A percentile compares a stretch with the other conserved stretches of the same genome.
These are phyloP conservation scores for Ustilago sp. DNA, from an alignment of 1,284 basidiomycete genomes.

Conservation along the genomic window DNA sequence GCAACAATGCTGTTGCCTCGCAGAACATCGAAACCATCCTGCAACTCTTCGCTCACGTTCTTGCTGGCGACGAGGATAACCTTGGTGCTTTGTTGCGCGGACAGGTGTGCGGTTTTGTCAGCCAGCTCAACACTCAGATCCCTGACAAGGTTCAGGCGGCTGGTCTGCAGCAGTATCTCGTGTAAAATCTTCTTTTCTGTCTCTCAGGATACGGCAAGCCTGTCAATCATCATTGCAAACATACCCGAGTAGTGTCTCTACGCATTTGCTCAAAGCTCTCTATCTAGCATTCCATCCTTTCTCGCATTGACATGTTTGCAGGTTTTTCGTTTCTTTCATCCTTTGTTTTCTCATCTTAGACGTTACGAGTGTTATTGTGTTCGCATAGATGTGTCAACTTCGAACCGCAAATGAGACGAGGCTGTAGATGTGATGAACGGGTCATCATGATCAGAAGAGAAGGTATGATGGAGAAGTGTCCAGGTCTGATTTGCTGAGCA, in stretches of 20 bases:
- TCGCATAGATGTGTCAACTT: background rate
- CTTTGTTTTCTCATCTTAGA: conserved; percentile 17
- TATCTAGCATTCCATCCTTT: conserved; percentile 14
- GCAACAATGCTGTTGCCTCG: conserved; percentile 77
- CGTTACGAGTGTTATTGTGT: conserved; percentile 37
- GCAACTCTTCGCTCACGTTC: conserved; percentile 83
- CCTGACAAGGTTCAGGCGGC: conserved; percentile 81
- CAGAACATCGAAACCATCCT: conserved; percentile 84
- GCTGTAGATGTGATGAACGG: background rate
- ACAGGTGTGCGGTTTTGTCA: conserved; percentile 75
- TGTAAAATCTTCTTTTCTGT: conserved; percentile 41
- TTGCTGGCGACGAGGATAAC: conserved; percentile 72
- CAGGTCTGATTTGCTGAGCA: conserved; percentile 8
- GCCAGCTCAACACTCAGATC: conserved; percentile 79
- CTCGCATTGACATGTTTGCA: conserved; percentile 19
- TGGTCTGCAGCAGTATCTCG: conserved; percentile 73
- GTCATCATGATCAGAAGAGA: background rate
- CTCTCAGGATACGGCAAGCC: conserved; percentile 1
- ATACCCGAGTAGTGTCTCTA: conserved; percentile 55
- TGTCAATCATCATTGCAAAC: conserved; percentile 28
- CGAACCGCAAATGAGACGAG: background rate
- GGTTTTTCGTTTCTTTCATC: background rate
- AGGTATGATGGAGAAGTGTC: conserved; percentile 9
- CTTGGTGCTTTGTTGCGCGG: conserved; percentile 71
- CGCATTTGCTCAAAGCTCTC: conserved; percentile 43